Base-by-base conservation (phyloP, 2,329 filamentous ascomycete genomes). In the Verticillium longisporum region DNA sequence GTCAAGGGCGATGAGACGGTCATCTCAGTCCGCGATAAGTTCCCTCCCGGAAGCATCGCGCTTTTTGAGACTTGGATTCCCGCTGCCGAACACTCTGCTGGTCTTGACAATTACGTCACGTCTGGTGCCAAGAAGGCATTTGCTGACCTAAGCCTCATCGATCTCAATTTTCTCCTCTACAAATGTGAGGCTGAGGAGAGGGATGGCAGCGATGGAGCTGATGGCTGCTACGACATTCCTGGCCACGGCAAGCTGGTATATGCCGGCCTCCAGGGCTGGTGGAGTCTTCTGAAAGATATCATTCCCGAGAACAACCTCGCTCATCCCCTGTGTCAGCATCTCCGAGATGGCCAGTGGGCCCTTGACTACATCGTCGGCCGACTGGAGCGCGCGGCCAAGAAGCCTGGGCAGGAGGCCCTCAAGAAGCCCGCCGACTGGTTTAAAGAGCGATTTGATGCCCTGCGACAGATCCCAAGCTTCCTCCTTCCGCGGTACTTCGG, bases 201-300 rank as follows among this genome's bases (percentile, higher is more conserved):
- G 56, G 92, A 95, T 67, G 86, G 84, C 6, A 97, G 90, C 65
- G 83, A 83, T 58, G 91, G 92, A 4, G 83, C 84, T 62, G 91
- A 97, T 71, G 94, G 95, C n/a, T 88, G 88, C 9, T 99, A 98
- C 75, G 84, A 88, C 59, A 89, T 99, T 65, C 95, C 95, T 1
- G 88, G 88, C 1, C 81, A 92, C 70, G 94, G 93, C 2, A 87
- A 89, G 62, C 83, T 97, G 53, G 91, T 97, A 2, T 99, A 98
- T 73, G 94, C 94, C 63, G 95, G 95, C 63, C 82, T 99, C n/a
- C 95, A 99, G 73, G 96, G 96, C 41, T 99, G 95, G 94, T 97
- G 94, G 92, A 97, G 92, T 72, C 80, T 97, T 1, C 78, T 99
- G 53, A 88, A 92, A 68, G 82, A 90, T 61, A 89, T 99, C 64